phyloP scores from a whole-genome alignment of 2,329 filamentous ascomycete species.

The Daldinia sp. region DNA sequence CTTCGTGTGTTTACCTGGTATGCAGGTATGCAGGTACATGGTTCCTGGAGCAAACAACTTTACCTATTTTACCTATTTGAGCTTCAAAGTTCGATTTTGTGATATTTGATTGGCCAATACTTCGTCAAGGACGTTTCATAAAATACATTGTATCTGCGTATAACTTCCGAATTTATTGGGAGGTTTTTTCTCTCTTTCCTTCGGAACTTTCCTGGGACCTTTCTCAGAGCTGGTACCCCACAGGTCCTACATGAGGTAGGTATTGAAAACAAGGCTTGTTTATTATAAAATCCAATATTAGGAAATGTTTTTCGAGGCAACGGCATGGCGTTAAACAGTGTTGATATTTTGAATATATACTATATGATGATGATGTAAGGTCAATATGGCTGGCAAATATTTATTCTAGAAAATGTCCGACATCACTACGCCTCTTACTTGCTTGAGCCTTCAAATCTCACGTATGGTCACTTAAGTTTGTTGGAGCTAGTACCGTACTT shows the following conservation, averaged over 20 bases:
- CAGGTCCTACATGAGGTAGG: too few relatives aligned
- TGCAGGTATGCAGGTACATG: not conserved
- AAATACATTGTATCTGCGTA: not conserved
- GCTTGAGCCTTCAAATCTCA: not conserved
- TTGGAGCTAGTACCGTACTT: not conserved
- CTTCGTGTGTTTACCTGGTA: not conserved
- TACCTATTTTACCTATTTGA: conserved; percentile 34
- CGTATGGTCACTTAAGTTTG: not conserved
- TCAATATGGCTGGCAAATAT: not conserved
- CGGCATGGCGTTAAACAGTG: too few relatives aligned
- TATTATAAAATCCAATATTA: not conserved
- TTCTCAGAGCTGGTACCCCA: not conserved
- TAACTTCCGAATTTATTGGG: not conserved
- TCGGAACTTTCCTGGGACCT: not conserved
- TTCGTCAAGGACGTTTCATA: not conserved
- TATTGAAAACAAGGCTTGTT: not conserved
- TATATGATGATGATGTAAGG: not conserved
- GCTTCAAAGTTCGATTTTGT: not conserved
- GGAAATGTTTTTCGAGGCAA: too few relatives aligned
- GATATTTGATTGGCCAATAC: conserved; percentile 10
- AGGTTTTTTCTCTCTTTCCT: too few relatives aligned
- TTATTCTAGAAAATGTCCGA: not conserved
- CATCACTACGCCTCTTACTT: not conserved
- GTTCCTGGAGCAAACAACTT: conserved; percentile 2
- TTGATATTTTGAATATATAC: not conserved